Evolutionary conservation across 768 basidiomycete species (phyloP).

Genomic region (Lepiota brunneoincarnata): DNA sequence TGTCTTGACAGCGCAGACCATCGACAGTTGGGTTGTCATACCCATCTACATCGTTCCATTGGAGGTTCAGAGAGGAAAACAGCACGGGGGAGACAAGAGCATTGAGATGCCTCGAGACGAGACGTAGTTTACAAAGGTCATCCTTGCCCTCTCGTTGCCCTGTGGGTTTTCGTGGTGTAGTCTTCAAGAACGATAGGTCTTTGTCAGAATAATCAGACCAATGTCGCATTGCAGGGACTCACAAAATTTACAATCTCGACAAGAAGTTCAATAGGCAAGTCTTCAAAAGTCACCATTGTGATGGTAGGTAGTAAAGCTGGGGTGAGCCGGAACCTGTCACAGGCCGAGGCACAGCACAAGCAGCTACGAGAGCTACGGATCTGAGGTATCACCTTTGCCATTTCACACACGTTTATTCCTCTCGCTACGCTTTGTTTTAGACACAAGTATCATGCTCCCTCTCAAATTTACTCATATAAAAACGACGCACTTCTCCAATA

Average conservation of each 20-base stretch:
- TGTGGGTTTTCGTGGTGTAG: not conserved
- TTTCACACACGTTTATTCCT: no score
- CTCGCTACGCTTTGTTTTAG: no score
- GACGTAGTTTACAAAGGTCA: conserved; percentile 1
- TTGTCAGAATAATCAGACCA: not conserved
- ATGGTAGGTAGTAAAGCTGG: not conserved
- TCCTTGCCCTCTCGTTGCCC: not conserved
- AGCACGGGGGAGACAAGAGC: not conserved
- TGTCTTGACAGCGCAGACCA: conserved; percentile 1
- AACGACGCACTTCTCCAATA: no score
- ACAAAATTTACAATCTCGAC: conserved; percentile 1
- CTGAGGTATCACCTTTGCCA: no score
- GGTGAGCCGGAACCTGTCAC: no score
- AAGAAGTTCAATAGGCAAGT: conserved; percentile 3
- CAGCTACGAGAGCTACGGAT: no score
- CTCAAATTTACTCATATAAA: no score
- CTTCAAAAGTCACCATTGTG: not conserved
- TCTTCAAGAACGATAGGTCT: not conserved
- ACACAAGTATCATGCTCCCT: no score
- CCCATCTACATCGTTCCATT: not conserved
- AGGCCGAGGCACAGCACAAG: no score
- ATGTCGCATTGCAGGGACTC: not conserved
- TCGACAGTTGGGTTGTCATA: not conserved
- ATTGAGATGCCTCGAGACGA: not conserved
- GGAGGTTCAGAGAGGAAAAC: not conserved